A percentile compares a stretch with the other conserved stretches of the same genome.
These are phyloP conservation scores for Eucalyptus sp. DNA, from an alignment of 345 rosid genomes.

Conservation along the genomic window DNA sequence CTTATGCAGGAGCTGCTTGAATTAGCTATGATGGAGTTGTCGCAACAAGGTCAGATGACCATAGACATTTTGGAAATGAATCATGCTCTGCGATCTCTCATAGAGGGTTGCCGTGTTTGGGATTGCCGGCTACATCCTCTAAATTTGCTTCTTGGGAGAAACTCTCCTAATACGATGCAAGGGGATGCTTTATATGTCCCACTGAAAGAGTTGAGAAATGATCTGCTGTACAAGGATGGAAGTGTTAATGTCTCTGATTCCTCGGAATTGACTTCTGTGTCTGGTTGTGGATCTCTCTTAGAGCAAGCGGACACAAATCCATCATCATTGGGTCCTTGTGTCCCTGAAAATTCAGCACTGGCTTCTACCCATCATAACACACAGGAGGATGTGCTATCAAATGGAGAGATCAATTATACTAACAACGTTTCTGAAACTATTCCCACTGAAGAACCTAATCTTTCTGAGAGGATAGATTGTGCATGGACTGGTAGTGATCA, in stretches of 20 bases:
- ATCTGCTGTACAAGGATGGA: conserved; percentile 5
- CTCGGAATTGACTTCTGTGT: conserved; percentile 10
- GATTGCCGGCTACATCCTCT: conserved; percentile 59
- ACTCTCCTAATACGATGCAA: conserved; percentile 19
- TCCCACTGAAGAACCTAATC: conserved; percentile 36
- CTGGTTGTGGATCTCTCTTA: conserved; percentile 2
- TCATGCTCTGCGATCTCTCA: conserved; percentile 50
- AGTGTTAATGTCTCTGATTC: conserved; percentile 7
- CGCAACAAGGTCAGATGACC: conserved; percentile 19
- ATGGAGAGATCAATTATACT: conserved; percentile 17
- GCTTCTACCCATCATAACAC: conserved; percentile 6
- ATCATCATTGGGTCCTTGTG: conserved; percentile 1
- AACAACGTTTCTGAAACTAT: conserved; percentile 3
- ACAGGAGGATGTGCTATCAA: conserved; percentile 26
- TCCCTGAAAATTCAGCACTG: conserved; percentile 8
- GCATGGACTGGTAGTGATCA: conserved; percentile 92
- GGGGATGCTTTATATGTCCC: conserved; percentile 14
- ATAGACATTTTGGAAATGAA: conserved; percentile 80
- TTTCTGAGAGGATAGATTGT: conserved; percentile 95
- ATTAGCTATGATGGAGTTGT: conserved; percentile 26
- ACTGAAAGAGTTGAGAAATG: conserved; percentile 13
- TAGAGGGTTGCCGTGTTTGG: conserved; percentile 75
- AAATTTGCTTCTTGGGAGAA: conserved; percentile 46
- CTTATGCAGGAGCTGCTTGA: conserved; percentile 46
- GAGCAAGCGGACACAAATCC: conserved; percentile 11